Base-by-base conservation (phyloP, 352 stramenopile genomes). In the Hyphochytrium catenoides region DNA sequence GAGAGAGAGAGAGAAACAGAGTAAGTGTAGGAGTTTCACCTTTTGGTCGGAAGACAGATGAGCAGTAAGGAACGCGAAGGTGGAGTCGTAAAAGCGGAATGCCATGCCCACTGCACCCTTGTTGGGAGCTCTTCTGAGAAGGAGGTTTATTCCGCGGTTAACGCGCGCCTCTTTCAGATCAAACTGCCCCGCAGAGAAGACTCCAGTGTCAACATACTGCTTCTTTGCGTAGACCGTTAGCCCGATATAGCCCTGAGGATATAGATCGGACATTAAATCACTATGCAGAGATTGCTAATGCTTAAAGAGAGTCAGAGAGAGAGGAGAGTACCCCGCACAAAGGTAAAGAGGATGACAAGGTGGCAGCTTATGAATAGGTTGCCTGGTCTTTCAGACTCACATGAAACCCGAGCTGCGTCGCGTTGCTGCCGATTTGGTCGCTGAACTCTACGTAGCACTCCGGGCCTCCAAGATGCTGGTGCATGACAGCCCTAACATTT, bases 91-190 rank as follows among this genome's bases (percentile, higher is more conserved):
- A 40, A 84, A 81, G 8, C 69, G 67, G 39, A 90, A 79, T 0
- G 61, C 59, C 23, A 90, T 65, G 15, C 73, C 71, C 11, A 86
- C 73, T n/a, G 66, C 69, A 29, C 74, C 74, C 51, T 90, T 90
- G 54, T 87, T 90, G 27, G 67, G 74, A 21, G 73, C 70, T 4
- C 66, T 62, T 1, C 65, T 64, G 22, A 83, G 73, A 0, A n/a
- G n/a, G 15, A 31, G 21, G 3, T 1, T 11, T 12, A 3, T 12
- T 14, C 34, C 3, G 3, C 36, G 15, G 3, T n/a, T 26, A n/a
- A 17, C 28, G n/a, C 21, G 29, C n/a, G 20, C 11, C 18, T 39
- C 30, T 12, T 74, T 74, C 34, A 50, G 66, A 19, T 67, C 56
- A n/a, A n/a, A n/a, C n/a, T n/a, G n/a, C n/a, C n/a, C n/a, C n/a